phyloP scores from a whole-genome alignment of 305 asterid genomes.

The Vinca major region DNA sequence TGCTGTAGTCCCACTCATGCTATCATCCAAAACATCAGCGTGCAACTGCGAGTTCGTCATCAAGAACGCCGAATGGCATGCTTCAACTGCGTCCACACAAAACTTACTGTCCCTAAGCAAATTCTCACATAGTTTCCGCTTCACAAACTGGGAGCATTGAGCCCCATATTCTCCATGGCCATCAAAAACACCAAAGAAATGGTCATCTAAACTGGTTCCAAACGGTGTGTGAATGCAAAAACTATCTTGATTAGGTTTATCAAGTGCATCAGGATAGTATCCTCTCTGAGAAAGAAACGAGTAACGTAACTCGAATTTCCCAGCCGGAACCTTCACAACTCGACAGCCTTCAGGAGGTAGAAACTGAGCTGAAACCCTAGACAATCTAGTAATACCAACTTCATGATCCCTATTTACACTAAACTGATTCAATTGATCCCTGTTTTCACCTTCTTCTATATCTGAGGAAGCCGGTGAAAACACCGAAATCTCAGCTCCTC shows the following conservation, averaged over 20 bases:
- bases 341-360: slow-evolving; percentile 77
- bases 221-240: slow-evolving; percentile 89
- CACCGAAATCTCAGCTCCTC: slow-evolving; percentile 44
- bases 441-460: slow-evolving; percentile 44
- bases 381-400: slow-evolving; percentile 60
- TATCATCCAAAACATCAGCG: slow-evolving; percentile 67
- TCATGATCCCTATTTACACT: slow-evolving; percentile 51
- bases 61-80: slow-evolving; percentile 69
- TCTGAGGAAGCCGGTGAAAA: slow-evolving; percentile 51
- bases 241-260: slow-evolving; percentile 95
- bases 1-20: slow-evolving; percentile 99
- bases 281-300: slow-evolving; percentile 93
- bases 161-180: slow-evolving; percentile 96
- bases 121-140: slow-evolving; percentile 74
- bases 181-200: slow-evolving; percentile 93
- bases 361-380: slow-evolving; percentile 78
- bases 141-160: slow-evolving; percentile 83
- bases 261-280: slow-evolving; percentile 94
- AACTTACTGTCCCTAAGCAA: slow-evolving; percentile 65
- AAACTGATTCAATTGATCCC: slow-evolving; percentile 45
- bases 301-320: slow-evolving; percentile 56
- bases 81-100: slow-evolving; percentile 65
- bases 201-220: slow-evolving; percentile 62
- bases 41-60: slow-evolving; percentile 72
- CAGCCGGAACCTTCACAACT: slow-evolving; percentile 62